Base-by-base conservation (phyloP, 1,284 basidiomycete species). In the Ceratobasidium theobromae region DNA sequence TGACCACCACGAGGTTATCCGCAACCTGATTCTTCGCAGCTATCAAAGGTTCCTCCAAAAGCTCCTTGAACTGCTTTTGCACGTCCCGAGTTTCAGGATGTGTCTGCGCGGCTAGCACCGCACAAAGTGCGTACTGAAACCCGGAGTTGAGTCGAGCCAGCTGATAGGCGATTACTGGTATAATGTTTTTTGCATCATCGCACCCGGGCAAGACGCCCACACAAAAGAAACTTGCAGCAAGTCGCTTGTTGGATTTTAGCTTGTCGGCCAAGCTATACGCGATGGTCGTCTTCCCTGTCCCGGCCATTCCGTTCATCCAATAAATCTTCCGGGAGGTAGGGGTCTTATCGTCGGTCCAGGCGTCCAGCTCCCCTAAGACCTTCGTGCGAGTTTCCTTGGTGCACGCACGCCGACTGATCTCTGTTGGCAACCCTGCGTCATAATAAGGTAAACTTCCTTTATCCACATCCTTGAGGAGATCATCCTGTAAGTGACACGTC, bases 141-240 rank as follows among this genome's bases (percentile, higher is more conserved):
- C 43, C 23, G 11, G 28, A 14, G 18, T 27, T 48, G 21, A 18
- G 14, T 21, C 55, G 55, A 32, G 55, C 43, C 2, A 60, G 55
- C 55, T 60, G 55, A 18, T 60, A 53, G 16, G 51, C 25, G 18
- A 53, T 53, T 6, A 30, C n/a, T 3, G 51, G 51, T 4, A 53
- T 32, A 8, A 60, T 48, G 9, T 28, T 28, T 3, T 18, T 18
- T 4, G 41, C 16, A 21, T 48, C 45, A 23, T 45, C 28, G 43
- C 55, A 60, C 4, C 33, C 55, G n/a, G 55, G 43, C 16, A 49
- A 12, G 2, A 14, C n/a, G 12, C 32, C 6, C 9, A 16, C 32
- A 18, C 45, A 60, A 16, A 60, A 49, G 32, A 60, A 60, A 21
- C 55, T 60, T 9, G 55, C 55, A 16, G 21, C 55, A 8, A 60